Conservation (phyloP, 371 early-diverging fungal genomes). For the Mortierella sp. region DNA sequence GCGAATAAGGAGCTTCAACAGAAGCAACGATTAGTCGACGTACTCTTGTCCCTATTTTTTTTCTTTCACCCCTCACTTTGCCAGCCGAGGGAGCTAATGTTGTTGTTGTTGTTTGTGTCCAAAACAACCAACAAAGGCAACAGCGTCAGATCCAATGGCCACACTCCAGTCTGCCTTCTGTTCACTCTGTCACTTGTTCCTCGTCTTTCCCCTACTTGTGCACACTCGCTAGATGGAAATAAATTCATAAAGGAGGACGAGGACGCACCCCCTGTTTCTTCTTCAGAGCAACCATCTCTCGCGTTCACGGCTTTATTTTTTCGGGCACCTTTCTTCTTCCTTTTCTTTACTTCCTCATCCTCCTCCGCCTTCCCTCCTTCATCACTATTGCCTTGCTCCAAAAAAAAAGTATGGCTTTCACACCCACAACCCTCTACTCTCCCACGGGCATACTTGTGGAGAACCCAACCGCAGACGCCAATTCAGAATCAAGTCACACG, state of each 20-base stretch:
- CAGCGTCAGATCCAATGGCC: neutral
- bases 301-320: too few relatives aligned
- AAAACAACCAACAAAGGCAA: too few relatives aligned
- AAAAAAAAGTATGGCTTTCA: neutral
- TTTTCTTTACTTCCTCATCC: neutral
- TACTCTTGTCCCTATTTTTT: neutral
- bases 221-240: neutral
- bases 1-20: neutral
- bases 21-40: neutral
- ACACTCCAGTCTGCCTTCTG: neutral
- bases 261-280: too few relatives aligned
- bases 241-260: too few relatives aligned
- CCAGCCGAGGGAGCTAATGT: slow-evolving; percentile 1
- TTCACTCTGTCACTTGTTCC: neutral
- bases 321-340: neutral
- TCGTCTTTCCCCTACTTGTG: too few relatives aligned
- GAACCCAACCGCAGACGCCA: neutral
- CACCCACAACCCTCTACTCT: neutral
- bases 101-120: neutral
- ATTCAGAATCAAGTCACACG: neutral
- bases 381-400: neutral
- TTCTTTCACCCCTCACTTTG: neutral
- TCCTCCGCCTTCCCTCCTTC: neutral
- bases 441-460: neutral
- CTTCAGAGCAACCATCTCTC: neutral